Conservation (phyloP, 441 rosid genomes). For the Arabidopsis lyrata region DNA sequence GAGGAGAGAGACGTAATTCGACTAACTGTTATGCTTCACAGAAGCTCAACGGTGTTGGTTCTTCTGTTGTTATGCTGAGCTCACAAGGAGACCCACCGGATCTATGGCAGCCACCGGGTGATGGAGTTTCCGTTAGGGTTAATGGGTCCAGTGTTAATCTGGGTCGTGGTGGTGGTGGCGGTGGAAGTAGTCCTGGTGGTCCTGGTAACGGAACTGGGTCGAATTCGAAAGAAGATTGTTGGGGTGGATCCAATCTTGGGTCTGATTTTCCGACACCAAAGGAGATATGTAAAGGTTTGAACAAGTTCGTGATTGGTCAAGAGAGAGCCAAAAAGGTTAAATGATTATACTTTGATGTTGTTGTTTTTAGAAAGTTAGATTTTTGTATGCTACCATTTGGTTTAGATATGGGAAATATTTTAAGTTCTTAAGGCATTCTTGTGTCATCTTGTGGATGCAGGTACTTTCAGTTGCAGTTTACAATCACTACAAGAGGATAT, state of each 20-base stretch:
- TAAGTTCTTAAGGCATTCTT: neutral
- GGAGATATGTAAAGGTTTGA: slow-evolving; percentile 87
- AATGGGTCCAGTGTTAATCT: slow-evolving; percentile 50
- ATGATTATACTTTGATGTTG: neutral
- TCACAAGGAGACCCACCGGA: slow-evolving; percentile 94
- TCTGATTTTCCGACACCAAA: slow-evolving; percentile 87
- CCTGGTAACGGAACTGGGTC: slow-evolving; percentile 59
- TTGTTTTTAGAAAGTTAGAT: too few relatives aligned
- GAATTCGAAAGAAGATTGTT: slow-evolving; percentile 66
- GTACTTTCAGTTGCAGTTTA: slow-evolving; percentile 96
- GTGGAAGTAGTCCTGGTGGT: slow-evolving; percentile 49
- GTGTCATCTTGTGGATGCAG: slow-evolving; percentile 51
- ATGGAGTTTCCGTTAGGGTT: slow-evolving; percentile 65
- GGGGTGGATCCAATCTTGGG: slow-evolving; percentile 96
- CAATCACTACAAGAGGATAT: slow-evolving; percentile 93
- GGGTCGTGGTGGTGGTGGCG: slow-evolving; percentile 53
- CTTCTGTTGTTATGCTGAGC: slow-evolving; percentile 44
- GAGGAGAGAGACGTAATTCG: slow-evolving; percentile 30
- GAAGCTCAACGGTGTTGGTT: slow-evolving; percentile 40
- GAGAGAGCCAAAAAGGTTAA: slow-evolving; percentile 92
- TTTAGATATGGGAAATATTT: neutral
- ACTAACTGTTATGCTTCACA: slow-evolving; percentile 43
- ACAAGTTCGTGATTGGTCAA: slow-evolving; percentile 96
- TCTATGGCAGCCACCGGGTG: slow-evolving; percentile 99
- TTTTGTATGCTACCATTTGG: too few relatives aligned